These are phyloP conservation scores for Scopulariopsis brevicaulis DNA, from an alignment of 2,329 filamentous ascomycete species.

Conservation along the genomic window DNA sequence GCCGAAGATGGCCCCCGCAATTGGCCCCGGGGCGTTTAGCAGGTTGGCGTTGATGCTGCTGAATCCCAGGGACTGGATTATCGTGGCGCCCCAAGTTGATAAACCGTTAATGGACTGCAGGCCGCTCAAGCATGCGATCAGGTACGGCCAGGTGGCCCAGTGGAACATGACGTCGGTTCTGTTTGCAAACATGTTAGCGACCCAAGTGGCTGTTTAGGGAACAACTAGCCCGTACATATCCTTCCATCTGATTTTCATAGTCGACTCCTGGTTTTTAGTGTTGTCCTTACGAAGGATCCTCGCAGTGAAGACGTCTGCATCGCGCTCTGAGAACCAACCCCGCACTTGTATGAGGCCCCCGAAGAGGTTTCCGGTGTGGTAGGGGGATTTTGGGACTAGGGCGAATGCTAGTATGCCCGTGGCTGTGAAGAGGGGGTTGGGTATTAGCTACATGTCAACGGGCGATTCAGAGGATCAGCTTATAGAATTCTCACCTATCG, in stretches of 20 bases:
- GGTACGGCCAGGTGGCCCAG: background rate
- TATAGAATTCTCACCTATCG: background rate
- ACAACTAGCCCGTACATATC: background rate
- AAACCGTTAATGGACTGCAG: background rate
- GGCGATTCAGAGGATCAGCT: background rate
- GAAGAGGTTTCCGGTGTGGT: background rate
- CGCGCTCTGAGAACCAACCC: background rate
- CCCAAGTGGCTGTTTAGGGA: too few species aligned
- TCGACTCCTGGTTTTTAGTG: background rate
- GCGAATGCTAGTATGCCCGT: background rate
- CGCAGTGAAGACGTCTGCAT: background rate
- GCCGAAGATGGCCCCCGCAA: background rate
- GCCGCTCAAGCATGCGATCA: background rate
- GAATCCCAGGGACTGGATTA: conserved; percentile 10
- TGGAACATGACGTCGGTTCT: background rate
- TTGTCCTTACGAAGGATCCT: background rate
- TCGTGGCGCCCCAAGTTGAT: conserved; percentile 6
- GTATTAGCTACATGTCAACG: background rate
- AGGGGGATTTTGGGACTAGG: background rate
- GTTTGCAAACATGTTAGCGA: background rate
- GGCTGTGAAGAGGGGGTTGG: background rate
- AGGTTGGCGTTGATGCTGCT: conserved; percentile 10
- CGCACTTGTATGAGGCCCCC: background rate
- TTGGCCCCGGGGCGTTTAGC: conserved; percentile 7
- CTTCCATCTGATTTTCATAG: background rate